phyloP scores from a whole-genome alignment of 495 filamentous ascomycete genomes.

The Chaetomium tenue region DNA sequence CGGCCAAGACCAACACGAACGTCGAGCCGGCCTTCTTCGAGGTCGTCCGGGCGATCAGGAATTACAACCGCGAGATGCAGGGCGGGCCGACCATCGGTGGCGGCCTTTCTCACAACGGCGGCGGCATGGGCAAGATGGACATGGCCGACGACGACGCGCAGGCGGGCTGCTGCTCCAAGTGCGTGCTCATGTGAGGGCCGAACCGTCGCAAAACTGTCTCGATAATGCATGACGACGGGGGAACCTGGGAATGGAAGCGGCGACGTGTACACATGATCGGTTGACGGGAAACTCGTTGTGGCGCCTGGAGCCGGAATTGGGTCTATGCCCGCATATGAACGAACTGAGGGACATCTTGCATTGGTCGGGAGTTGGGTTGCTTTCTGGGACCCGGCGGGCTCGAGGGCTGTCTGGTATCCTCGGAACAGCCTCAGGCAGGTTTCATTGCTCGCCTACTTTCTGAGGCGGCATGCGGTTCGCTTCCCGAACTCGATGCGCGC shows the following conservation, averaged over 20 bases:
- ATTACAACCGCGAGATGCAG: conserved; percentile 97
- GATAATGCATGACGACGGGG: background rate
- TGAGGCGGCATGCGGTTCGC: background rate
- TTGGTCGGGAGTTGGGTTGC: conserved; percentile 14
- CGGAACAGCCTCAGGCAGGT: conserved; percentile 1
- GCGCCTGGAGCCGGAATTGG: background rate
- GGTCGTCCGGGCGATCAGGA: conserved; percentile 92
- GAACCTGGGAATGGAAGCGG: background rate
- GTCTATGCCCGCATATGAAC: conserved; percentile 3
- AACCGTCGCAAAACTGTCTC: background rate
- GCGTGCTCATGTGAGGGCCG: conserved; percentile 79
- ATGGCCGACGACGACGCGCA: conserved; percentile 67
- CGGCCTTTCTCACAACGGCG: conserved; percentile 59
- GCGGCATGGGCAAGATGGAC: conserved; percentile 70
- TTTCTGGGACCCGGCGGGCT: background rate
- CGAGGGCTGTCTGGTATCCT: background rate
- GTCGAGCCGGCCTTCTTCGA: conserved; percentile 98
- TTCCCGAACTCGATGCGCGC: background rate
- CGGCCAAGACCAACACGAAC: conserved; percentile 95
- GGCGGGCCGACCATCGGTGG: conserved; percentile 70
- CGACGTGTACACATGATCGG: conserved; percentile 3
- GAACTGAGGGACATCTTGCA: conserved; percentile 9
- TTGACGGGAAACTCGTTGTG: background rate
- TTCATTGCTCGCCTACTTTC: conserved; percentile 5
- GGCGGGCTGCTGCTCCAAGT: conserved; percentile 81